Evolutionary conservation across 1,284 basidiomycete species (phyloP), one percentile per base, ranked within the genome.

Genomic region (Pholiota adiposa): DNA sequence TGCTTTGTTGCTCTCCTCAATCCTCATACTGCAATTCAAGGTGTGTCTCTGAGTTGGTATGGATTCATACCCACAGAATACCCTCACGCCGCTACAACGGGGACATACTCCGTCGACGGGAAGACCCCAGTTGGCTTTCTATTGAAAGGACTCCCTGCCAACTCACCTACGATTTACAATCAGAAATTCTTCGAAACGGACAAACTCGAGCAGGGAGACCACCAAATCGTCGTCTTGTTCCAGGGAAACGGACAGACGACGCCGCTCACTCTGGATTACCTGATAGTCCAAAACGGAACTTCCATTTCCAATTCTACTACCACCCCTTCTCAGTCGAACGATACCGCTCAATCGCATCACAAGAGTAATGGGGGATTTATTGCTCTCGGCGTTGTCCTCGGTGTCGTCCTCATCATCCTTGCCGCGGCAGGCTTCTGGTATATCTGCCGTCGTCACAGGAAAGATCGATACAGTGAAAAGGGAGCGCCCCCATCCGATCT

Each of bases 391-490:
- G 61, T 63, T 8, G 9, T 67, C 6, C 62, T 63, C 5, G 65
- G 61, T 25, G 41, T 64, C 9, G 59, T 51, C 5, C 46, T 63
- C 48, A 46, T 67, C n/a, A 9, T 60, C 21, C 51, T 64, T 16
- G 25, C 54, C 16, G 19, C 63, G 38, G 25, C 66, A 16, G 34
- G 53, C 3, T 48, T 61, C 31, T 44, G 65, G 38, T 59, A 56
- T 29, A 53, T 61, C 16, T 12, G 67, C 66, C 72, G 72, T 62
- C 49, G 77, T 71, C 23, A 44, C 5, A 50, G 19, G 31, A 29
- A 48, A 34, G 14, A 29, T 0, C 16, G 11, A 16, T 23, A 33
- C 23, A 34, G 53, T n/a, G 50, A 53, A 27, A 41, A 38, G 31
- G 19, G 27, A 21, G 12, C 46, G 36, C 4, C 14, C 1, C 9